phyloP scores from a whole-genome alignment of 163 green algal genomes.

The Chlorella variabilis region DNA sequence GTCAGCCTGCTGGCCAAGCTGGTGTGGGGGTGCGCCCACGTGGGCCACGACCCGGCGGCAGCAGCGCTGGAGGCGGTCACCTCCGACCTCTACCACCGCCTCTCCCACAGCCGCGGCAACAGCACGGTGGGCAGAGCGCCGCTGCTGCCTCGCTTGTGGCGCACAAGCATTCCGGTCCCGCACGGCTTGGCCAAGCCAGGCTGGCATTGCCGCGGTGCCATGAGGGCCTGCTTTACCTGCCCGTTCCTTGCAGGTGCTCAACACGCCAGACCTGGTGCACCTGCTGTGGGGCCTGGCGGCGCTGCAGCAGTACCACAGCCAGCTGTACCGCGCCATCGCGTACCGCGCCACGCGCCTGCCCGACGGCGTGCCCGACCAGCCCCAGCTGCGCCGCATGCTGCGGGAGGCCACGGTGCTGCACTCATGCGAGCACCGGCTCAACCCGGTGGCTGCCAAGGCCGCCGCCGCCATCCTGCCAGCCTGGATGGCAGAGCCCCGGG shows the following conservation, averaged over 20 bases:
- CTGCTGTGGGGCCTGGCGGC: slow-evolving; percentile 41
- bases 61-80: not conserved
- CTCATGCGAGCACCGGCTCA: slow-evolving; percentile 18
- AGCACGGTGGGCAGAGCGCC: not conserved
- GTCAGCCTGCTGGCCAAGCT: slow-evolving; percentile 32
- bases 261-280: slow-evolving; percentile 4
- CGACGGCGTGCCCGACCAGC: slow-evolving; percentile 18
- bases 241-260: slow-evolving; percentile 14
- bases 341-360: slow-evolving; percentile 31
- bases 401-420: slow-evolving; percentile 28
- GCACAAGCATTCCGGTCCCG: not conserved
- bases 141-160: not conserved
- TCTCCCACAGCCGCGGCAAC: slow-evolving; percentile 21
- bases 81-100: not conserved
- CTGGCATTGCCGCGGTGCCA: no score
- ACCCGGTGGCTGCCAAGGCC: not conserved
- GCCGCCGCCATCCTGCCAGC: slow-evolving; percentile 24
- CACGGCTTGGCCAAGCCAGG: no score
- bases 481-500: not conserved
- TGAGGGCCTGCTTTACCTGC: not conserved
- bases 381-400: slow-evolving; percentile 25
- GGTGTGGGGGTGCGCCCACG: slow-evolving; percentile 24
- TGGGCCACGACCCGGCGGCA: slow-evolving; percentile 16
- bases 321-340: slow-evolving; percentile 25
- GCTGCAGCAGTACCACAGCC: slow-evolving; percentile 29